Percentiles rank a stretch among this genome's conserved stretches.
Conservation (phyloP, 2,329 filamentous ascomycete species). For the Pezicula neosporulosa region DNA sequence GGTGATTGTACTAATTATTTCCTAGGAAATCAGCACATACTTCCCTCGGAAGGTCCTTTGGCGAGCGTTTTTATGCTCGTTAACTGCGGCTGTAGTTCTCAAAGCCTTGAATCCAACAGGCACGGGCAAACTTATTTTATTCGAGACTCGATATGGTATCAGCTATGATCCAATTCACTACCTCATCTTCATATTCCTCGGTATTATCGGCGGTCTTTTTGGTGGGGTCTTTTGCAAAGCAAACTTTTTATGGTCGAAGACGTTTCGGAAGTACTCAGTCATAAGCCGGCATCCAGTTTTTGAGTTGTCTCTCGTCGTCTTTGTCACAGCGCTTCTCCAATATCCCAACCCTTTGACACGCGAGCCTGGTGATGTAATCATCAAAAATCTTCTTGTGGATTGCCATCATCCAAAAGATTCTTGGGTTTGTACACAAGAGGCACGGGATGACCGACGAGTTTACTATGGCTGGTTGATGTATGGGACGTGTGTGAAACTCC, state of each 20-base stretch:
- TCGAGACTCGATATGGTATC: constrained; percentile 56
- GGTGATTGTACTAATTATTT: neutral
- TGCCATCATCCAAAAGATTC: constrained; percentile 36
- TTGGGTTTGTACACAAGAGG: constrained; percentile 51
- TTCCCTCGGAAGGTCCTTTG: constrained; percentile 57
- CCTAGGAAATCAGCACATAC: constrained; percentile 54
- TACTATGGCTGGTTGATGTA: constrained; percentile 50
- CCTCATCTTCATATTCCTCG: constrained; percentile 52
- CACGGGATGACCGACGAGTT: constrained; percentile 27
- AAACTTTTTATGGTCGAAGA: constrained; percentile 54
- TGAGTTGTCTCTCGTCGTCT: constrained; percentile 50
- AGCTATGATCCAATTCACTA: constrained; percentile 54
- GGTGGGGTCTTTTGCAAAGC: constrained; percentile 56
- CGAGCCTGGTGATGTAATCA: constrained; percentile 51
- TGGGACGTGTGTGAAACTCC: constrained; percentile 49
- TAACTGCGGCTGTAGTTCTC: constrained; percentile 51
- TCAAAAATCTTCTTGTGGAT: constrained; percentile 54
- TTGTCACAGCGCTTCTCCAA: constrained; percentile 50
- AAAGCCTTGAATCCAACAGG: constrained; percentile 56
- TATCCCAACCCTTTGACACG: constrained; percentile 52
- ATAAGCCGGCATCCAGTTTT: constrained; percentile 54
- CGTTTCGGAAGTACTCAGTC: constrained; percentile 46
- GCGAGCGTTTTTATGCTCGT: constrained; percentile 55
- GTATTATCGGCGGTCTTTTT: constrained; percentile 53
- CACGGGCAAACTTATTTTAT: constrained; percentile 57